Evolutionary conservation across 106 monocot species (phyloP).

Genomic region (Triglochin maritima): DNA sequence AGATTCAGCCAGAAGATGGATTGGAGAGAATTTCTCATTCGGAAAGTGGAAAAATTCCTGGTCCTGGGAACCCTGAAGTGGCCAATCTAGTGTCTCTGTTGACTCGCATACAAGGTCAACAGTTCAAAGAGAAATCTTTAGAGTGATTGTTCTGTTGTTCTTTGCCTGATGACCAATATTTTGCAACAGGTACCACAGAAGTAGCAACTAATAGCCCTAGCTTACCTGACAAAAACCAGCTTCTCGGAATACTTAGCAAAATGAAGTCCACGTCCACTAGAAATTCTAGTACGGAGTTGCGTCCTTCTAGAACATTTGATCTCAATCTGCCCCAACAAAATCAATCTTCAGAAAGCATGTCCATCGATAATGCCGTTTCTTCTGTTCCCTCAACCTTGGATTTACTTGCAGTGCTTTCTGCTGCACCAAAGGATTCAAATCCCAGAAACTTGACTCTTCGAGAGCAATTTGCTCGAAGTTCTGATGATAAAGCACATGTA

Average conservation of each 20-base stretch:
- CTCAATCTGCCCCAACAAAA: slow-evolving; percentile 56
- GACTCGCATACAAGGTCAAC: slow-evolving; percentile 60
- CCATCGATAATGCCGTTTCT: slow-evolving; percentile 3
- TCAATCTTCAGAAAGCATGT: slow-evolving; percentile 17
- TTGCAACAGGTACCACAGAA: slow-evolving; percentile 28
- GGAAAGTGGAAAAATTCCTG: slow-evolving; percentile 31
- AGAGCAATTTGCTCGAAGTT: slow-evolving; percentile 37
- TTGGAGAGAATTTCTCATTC: slow-evolving; percentile 33
- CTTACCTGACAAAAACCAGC: slow-evolving; percentile 38
- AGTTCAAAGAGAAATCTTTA: too few relatives aligned
- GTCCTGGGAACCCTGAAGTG: slow-evolving; percentile 29
- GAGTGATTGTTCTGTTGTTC: neutral
- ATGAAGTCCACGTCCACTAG: slow-evolving; percentile 36
- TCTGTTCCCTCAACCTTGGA: slow-evolving; percentile 43
- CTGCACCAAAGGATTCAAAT: slow-evolving; percentile 35
- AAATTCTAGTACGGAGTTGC: slow-evolving; percentile 20
- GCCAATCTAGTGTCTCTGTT: slow-evolving; percentile 51
- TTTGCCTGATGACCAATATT: neutral
- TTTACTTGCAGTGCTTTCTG: slow-evolving; percentile 52
- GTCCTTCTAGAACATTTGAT: slow-evolving; percentile 42
- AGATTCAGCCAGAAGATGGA: slow-evolving; percentile 72
- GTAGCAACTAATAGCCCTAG: slow-evolving; percentile 21
- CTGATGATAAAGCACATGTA: slow-evolving; percentile 33
- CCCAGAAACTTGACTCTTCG: slow-evolving; percentile 28
- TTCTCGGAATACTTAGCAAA: slow-evolving; percentile 59